These are phyloP conservation scores for Camelina hispida DNA, from an alignment of 345 rosid genomes.

Conservation along the genomic window DNA sequence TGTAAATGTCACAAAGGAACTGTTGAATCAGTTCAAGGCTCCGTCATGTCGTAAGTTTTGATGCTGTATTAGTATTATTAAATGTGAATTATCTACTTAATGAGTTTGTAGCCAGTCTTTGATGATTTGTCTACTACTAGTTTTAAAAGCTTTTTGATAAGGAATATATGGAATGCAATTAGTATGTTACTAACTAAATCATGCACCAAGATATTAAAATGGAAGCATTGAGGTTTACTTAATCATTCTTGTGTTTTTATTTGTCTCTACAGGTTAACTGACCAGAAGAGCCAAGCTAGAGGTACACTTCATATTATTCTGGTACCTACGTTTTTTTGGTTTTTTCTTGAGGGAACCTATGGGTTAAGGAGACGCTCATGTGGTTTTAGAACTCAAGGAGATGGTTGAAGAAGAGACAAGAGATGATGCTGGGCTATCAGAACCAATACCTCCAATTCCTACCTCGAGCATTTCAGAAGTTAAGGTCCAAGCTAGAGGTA, in stretches of 20 bases:
- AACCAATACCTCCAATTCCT: no score
- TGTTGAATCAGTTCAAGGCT: background rate
- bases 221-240: slow-evolving; percentile 4
- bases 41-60: background rate
- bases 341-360: slow-evolving; percentile 22
- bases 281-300: background rate
- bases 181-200: background rate
- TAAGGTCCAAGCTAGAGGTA: slow-evolving; percentile 20
- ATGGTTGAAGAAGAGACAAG: slow-evolving; percentile 60
- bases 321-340: background rate
- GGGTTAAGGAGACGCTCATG: slow-evolving; percentile 62
- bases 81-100: no score
- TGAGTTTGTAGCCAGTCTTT: background rate
- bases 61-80: background rate
- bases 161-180: background rate
- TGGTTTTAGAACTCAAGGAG: slow-evolving; percentile 62
- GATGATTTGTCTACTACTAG: background rate
- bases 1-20: background rate
- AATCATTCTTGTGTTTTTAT: slow-evolving; percentile 15
- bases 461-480: no score
- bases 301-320: slow-evolving; percentile 25
- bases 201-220: background rate
- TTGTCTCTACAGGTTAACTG: slow-evolving; percentile 3
- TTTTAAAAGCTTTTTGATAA: background rate
- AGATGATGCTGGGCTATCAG: slow-evolving; percentile 59